Percentiles rank a stretch among this genome's conserved stretches.
Conservation (phyloP, 768 basidiomycete genomes). For the Podaxis sp. region DNA sequence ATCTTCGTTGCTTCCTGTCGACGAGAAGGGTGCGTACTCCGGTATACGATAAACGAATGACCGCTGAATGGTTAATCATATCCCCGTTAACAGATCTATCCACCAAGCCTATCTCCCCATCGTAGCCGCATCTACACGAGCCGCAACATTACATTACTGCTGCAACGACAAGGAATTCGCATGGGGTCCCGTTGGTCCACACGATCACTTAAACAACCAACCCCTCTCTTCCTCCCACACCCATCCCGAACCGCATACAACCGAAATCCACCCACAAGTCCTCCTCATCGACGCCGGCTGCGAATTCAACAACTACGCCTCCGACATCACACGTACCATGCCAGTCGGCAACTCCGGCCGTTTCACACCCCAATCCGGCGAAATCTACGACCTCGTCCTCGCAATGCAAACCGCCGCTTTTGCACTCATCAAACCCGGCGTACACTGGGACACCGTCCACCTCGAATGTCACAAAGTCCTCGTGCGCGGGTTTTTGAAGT, state of each 20-base stretch:
- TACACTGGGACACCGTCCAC: conserved; percentile 91
- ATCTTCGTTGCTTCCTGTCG: conserved; percentile 90
- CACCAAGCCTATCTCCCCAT: conserved; percentile 94
- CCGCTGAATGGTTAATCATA: background rate
- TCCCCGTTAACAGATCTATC: conserved; percentile 51
- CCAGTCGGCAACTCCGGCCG: conserved; percentile 93
- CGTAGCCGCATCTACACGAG: conserved; percentile 82
- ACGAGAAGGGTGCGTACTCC: conserved; percentile 71
- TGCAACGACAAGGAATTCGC: conserved; percentile 88
- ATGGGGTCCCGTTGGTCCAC: conserved; percentile 70
- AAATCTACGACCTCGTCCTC: conserved; percentile 85
- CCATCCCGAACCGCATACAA: conserved; percentile 30
- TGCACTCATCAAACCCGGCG: conserved; percentile 65
- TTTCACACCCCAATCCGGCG: conserved; percentile 78
- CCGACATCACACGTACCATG: conserved; percentile 75
- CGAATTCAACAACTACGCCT: conserved; percentile 65
- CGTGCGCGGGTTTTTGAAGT: conserved; percentile 75
- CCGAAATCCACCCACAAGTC: conserved; percentile 61
- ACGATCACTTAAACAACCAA: conserved; percentile 55
- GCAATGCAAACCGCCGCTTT: conserved; percentile 75
- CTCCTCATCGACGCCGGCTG: conserved; percentile 94
- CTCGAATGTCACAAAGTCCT: conserved; percentile 79
- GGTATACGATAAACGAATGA: no score
- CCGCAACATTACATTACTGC: conserved; percentile 92
- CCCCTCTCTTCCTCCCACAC: conserved; percentile 28